Base-by-base conservation (phyloP, 805 yeast species). In the Kodamaea leandrae region DNA sequence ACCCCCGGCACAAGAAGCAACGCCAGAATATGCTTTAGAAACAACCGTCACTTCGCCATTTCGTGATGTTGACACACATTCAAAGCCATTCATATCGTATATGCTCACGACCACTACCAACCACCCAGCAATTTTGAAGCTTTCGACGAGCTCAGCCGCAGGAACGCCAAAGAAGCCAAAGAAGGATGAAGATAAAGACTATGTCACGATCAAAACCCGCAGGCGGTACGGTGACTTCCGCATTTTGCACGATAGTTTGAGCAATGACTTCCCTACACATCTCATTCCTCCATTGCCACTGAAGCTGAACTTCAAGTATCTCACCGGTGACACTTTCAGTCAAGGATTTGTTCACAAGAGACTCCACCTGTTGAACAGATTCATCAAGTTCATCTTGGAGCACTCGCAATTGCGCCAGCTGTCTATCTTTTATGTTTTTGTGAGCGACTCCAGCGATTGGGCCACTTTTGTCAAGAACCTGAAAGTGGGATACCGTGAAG, bases 261-360 rank as follows among this genome's bases (percentile, higher is more conserved):
- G 72, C 37, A 82, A 79, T 50, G 96, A 90, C 57, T 85, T 71
- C 57, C 96, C 97, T 0, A 85, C 93, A 3, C 73, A 86, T 45
- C 78, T 93, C 10, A 78, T 91, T 0, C 99, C 99, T 1, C 97
- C 98, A 10, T 71, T 91, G 40, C 99, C 99, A 0, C 95, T 91
- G 47, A 90, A 89, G 61, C 86, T 86, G 66, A 78, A 95, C 45
- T 71, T 91, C 52, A 96, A 91, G 59, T 91, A 93, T 62, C 74
- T 91, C 39, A 89, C 95, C 27, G 98, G 99, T 8, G 97, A 91
- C 53, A 72, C 98, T 27, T 91, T 91, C 58, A 80, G 91, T 19
- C 72, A 78, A 10, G 89, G 86, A 44, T 93, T 93, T 61, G 91
- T 96, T 0, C 70, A 74, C 45, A 86, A 86, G 58, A 70, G 99